phyloP scores from a whole-genome alignment of 2,329 filamentous ascomycete species.

The Triangularia verruculosa region DNA sequence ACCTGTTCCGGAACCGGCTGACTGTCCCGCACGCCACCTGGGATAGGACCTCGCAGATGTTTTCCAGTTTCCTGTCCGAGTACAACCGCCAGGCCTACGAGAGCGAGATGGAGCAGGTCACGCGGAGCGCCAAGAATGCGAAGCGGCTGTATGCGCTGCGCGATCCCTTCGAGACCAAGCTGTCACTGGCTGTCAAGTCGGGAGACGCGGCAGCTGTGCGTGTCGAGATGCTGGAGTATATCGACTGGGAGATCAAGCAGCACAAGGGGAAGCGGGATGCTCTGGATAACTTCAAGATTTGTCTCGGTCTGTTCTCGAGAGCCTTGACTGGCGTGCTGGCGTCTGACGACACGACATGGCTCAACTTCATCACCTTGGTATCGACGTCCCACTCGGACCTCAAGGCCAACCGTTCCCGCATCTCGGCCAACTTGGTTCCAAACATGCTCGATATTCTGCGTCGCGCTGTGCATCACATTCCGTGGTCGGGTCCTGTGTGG shows the following conservation, averaged over 20 bases:
- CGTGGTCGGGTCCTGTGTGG: conserved; percentile 90
- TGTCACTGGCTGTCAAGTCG: conserved; percentile 56
- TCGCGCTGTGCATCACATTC: conserved; percentile 83
- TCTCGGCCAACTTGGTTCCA: conserved; percentile 38
- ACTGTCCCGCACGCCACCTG: conserved; percentile 70
- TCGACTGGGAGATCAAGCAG: conserved; percentile 77
- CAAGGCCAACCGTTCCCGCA: conserved; percentile 37
- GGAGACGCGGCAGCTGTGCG: conserved; percentile 56
- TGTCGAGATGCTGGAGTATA: conserved; percentile 60
- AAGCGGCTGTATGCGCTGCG: conserved; percentile 63
- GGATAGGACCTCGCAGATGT: conserved; percentile 71
- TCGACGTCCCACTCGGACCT: conserved; percentile 44
- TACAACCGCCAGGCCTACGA: conserved; percentile 72
- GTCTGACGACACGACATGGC: conserved; percentile 73
- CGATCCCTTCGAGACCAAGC: conserved; percentile 64
- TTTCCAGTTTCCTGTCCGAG: conserved; percentile 70
- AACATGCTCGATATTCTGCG: conserved; percentile 69
- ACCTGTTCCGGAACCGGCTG: conserved; percentile 68
- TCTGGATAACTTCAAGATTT: conserved; percentile 45
- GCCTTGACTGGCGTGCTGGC: conserved; percentile 69
- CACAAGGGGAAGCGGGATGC: conserved; percentile 48
- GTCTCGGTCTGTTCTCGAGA: conserved; percentile 71
- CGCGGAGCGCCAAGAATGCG: conserved; percentile 59
- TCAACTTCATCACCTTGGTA: conserved; percentile 77
- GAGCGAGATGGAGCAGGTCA: conserved; percentile 66